Conservation (phyloP, 2,329 filamentous ascomycete genomes). For the Tympanopsis confertula region DNA sequence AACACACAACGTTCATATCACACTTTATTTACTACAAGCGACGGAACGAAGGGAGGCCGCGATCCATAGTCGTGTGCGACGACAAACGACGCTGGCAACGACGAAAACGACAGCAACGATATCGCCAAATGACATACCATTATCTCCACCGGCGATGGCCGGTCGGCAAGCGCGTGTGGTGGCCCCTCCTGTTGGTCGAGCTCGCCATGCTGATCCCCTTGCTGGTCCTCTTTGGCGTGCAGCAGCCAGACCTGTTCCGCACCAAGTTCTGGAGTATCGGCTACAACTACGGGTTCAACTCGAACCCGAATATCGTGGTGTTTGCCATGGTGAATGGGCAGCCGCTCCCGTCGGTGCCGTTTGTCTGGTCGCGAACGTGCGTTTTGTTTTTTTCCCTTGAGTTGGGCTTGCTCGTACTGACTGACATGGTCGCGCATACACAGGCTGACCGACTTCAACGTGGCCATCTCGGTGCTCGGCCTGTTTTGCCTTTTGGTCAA, state of each 20-base stretch:
- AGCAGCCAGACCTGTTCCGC: conserved; percentile 62
- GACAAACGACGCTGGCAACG: not conserved
- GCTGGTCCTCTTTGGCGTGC: conserved; percentile 61
- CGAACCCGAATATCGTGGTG: conserved; percentile 54
- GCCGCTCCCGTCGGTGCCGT: conserved; percentile 46
- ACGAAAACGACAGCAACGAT: not conserved
- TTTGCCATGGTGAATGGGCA: conserved; percentile 65
- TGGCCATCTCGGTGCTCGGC: conserved; percentile 63
- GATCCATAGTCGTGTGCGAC: too few relatives aligned
- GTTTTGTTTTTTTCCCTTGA: conserved; percentile 18
- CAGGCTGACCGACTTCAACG: conserved; percentile 65
- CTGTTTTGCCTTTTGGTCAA: conserved; percentile 68
- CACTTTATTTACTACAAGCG: too few relatives aligned
- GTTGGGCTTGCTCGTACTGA: conserved; percentile 6
- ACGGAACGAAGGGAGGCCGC: too few relatives aligned
- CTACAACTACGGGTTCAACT: conserved; percentile 61
- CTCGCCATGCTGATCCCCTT: conserved; percentile 51
- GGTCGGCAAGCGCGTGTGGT: conserved; percentile 45
- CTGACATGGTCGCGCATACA: not conserved
- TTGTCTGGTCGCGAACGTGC: conserved; percentile 66
- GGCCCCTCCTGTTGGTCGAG: conserved; percentile 49
- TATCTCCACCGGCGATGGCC: conserved; percentile 49
- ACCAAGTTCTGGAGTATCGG: conserved; percentile 65
- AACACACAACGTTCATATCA: too few relatives aligned
- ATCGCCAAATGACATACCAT: conserved; percentile 29